These are phyloP conservation scores for Alternaria sp. DNA, from an alignment of 2,329 filamentous ascomycete species.

Conservation along the genomic window DNA sequence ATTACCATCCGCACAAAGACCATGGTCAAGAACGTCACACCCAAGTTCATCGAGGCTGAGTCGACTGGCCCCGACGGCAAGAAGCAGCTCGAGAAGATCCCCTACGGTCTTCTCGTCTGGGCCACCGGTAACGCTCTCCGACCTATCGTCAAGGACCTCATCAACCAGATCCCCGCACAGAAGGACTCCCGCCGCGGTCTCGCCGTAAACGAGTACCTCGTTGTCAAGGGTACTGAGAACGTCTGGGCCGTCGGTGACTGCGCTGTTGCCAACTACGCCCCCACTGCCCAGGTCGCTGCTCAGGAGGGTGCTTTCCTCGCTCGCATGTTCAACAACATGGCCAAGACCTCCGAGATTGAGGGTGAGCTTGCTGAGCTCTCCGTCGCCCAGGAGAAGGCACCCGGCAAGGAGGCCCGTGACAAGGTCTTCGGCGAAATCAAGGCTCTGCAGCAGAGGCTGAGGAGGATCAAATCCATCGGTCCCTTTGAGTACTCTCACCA, in stretches of 20 bases:
- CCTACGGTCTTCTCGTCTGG: conserved; percentile 97
- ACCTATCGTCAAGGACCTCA: conserved; percentile 87
- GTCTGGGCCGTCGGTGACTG: conserved; percentile 99
- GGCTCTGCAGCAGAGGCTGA: conserved; percentile 81
- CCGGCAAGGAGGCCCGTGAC: conserved; percentile 67
- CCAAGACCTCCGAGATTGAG: conserved; percentile 87
- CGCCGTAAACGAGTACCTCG: conserved; percentile 97
- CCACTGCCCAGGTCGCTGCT: conserved; percentile 93
- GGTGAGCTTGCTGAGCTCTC: conserved; percentile 73
- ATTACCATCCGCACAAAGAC: conserved; percentile 98
- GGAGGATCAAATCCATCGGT: conserved; percentile 90
- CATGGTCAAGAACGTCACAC: conserved; percentile 96
- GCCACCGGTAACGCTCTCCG: conserved; percentile 96
- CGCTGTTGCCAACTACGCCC: conserved; percentile 95
- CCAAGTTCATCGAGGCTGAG: conserved; percentile 91
- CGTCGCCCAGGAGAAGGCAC: conserved; percentile 65
- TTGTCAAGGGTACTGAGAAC: conserved; percentile 95
- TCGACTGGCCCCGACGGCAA: conserved; percentile 79
- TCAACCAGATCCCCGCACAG: conserved; percentile 89
- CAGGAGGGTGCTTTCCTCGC: conserved; percentile 97
- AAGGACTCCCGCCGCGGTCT: conserved; percentile 94
- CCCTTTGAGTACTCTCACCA: conserved; percentile 99
- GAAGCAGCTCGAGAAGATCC: conserved; percentile 81
- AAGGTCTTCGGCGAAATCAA: conserved; percentile 77
- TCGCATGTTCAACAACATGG: conserved; percentile 98